These are phyloP conservation scores for Microcyclosporella mali DNA, from an alignment of 2,329 filamentous ascomycete genomes.

Conservation along the genomic window DNA sequence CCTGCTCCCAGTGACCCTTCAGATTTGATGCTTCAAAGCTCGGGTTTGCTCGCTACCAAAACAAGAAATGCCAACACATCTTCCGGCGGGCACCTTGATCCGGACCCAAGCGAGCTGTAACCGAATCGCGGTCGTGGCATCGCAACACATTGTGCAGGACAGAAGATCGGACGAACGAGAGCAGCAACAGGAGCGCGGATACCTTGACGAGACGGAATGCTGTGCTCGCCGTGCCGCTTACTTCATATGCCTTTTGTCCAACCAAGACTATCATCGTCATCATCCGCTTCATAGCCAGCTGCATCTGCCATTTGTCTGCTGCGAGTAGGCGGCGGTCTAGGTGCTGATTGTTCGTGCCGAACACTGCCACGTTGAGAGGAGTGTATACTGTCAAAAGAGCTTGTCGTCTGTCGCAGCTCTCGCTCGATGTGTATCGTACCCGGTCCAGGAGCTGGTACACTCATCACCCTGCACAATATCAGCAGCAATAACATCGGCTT, in stretches of 20 bases:
- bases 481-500: neutral
- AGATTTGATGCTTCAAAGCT: too few relatives aligned
- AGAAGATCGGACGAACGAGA: too few relatives aligned
- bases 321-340: constrained; percentile 1
- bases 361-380: neutral
- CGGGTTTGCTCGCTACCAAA: too few relatives aligned
- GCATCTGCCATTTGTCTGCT: constrained; percentile 4
- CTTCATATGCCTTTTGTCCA: neutral
- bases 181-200: too few relatives aligned
- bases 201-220: too few relatives aligned
- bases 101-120: too few relatives aligned
- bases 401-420: constrained; percentile 2
- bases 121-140: too few relatives aligned
- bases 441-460: constrained; percentile 2
- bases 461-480: constrained; percentile 2
- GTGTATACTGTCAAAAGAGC: constrained; percentile 1
- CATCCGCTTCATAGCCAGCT: constrained; percentile 7
- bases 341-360: neutral
- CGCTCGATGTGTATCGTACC: constrained; percentile 5
- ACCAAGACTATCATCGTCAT: constrained; percentile 5
- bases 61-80: too few relatives aligned
- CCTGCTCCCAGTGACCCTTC: too few relatives aligned
- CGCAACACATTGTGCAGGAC: too few relatives aligned
- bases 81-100: too few relatives aligned
- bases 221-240: too few relatives aligned